Base-by-base conservation (phyloP, 345 rosid genomes). In the Camelina neglecta region DNA sequence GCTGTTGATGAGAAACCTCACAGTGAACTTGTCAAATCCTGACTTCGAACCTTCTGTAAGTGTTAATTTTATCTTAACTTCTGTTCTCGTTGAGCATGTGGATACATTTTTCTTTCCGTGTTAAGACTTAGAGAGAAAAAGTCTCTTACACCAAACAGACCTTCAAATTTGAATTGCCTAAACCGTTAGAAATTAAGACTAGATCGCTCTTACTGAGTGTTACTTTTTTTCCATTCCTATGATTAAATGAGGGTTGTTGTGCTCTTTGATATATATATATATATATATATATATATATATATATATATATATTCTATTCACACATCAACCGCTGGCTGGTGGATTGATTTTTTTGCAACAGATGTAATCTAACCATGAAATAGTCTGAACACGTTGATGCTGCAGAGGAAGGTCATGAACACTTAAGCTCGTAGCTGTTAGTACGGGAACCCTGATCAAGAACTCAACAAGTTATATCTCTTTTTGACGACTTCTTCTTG, bases 1-100 rank as follows among this genome's bases (percentile, higher is more conserved):
- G 65, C 78, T 94, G 86, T 77, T 94, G 86, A 94, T 94, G 97
- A 87, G 97, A 83, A 94, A 94, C 77, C 95, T 94, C 59, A 88
- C 97, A 50, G 86, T 92, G 79, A 94, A 94, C 80, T 82, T 94
- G 64, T 75, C 86, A 31, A 90, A 92, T 75, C 97, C 97, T 4
- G 90, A 89, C 79, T 94, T 90, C 57, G 96, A 92, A 87, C 93
- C 91, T 83, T 84, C 87, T 70, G 98, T 90, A 75, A 90, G 97
- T 88, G 69, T 51, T 36, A 45, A 77, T 42, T 78, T 73, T 71
- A 38, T 65, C 48, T 41, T 53, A 11, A 11, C 18, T 24, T 18
- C 45, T 60, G 20, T 59, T 13, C 54, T 54, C 20, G 10, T 61
- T 41, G 24, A 20, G 47, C 48, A 51, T 45, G 65, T 42, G 67